Percentiles rank a stretch among this genome's conserved stretches.
Conservation (phyloP, 83 land plant genomes). For the Larix sibirica region DNA sequence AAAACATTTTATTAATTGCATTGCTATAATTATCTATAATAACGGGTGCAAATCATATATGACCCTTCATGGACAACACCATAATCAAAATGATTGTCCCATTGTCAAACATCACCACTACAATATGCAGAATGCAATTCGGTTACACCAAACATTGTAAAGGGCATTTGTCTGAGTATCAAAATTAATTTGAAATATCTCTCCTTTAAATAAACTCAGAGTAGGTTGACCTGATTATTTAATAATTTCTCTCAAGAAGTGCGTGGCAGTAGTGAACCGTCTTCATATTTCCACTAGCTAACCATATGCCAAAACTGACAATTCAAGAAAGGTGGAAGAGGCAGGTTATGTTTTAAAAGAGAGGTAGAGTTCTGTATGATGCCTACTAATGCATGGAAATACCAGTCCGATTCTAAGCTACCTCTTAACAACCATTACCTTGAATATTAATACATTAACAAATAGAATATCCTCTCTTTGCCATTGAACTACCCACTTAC, state of each 20-base stretch:
- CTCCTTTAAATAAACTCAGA: neutral
- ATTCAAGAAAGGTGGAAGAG: neutral
- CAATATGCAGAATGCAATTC: too few relatives aligned
- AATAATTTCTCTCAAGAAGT: neutral
- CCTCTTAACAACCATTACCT: neutral
- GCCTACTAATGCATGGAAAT: neutral
- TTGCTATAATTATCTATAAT: too few relatives aligned
- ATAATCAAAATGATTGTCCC: too few relatives aligned
- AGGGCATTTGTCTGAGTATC: neutral
- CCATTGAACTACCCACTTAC: neutral
- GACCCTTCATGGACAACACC: too few relatives aligned
- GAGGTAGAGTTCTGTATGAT: neutral
- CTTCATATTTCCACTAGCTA: neutral
- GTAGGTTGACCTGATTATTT: neutral
- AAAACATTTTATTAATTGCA: too few relatives aligned
- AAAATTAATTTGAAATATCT: neutral
- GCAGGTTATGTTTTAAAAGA: neutral
- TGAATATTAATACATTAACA: neutral
- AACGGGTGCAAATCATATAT: too few relatives aligned
- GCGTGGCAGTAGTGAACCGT: neutral
- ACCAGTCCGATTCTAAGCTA: neutral
- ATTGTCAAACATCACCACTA: too few relatives aligned
- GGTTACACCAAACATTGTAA: too few relatives aligned
- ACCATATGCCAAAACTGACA: constrained; percentile 1
- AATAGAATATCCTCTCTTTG: neutral